Conservation (phyloP, 768 basidiomycete genomes). For the Suillus occidentalis region DNA sequence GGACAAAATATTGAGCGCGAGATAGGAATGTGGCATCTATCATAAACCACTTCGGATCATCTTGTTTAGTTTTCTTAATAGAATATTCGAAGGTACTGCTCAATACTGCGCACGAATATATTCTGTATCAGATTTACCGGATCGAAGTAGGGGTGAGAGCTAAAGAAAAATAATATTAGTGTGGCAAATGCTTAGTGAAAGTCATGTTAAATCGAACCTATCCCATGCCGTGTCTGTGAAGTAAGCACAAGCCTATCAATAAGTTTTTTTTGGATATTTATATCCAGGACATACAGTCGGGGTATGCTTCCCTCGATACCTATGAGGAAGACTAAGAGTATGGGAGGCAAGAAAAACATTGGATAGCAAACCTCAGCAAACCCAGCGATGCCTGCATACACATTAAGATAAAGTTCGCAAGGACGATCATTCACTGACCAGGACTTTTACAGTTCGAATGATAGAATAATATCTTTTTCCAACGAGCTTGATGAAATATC, state of each 20-base stretch:
- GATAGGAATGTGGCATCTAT: conserved; percentile 71
- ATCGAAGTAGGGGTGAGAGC: conserved; percentile 80
- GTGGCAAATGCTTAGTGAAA: conserved; percentile 12
- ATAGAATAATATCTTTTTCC: conserved; percentile 72
- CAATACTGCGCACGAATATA: conserved; percentile 3
- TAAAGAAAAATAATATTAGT: conserved; percentile 24
- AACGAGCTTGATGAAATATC: conserved; percentile 2
- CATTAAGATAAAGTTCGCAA: neutral
- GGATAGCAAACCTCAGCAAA: conserved; percentile 67
- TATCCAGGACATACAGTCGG: conserved; percentile 65
- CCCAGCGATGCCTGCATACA: conserved; percentile 64
- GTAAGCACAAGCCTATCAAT: conserved; percentile 11
- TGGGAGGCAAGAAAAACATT: neutral
- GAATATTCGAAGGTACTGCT: neutral
- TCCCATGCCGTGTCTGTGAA: conserved; percentile 87
- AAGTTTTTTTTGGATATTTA: conserved; percentile 6
- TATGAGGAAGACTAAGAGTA: conserved; percentile 27
- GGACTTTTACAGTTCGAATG: conserved; percentile 86
- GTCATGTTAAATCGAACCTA: conserved; percentile 46
- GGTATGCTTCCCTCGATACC: conserved; percentile 84
- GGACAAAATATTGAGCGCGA: conserved; percentile 71
- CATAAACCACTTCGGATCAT: conserved; percentile 91
- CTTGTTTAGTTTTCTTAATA: conserved; percentile 71
- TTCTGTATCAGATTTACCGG: conserved; percentile 41
- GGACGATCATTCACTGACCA: conserved; percentile 42